These are phyloP conservation scores for Penicillium robsamsonii DNA, from an alignment of 495 filamentous ascomycete genomes.

Conservation along the genomic window DNA sequence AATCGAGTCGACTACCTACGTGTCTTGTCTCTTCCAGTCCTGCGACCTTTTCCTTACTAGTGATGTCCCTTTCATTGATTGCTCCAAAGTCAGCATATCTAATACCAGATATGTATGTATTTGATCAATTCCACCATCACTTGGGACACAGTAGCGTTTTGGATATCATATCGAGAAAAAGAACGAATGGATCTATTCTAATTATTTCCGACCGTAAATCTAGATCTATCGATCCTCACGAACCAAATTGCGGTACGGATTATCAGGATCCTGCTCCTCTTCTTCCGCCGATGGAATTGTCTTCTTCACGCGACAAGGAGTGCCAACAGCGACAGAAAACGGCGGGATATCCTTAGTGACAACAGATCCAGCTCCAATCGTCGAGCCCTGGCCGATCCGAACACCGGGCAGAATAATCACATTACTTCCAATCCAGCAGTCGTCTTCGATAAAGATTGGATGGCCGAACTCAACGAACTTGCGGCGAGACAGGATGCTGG, in stretches of 20 bases:
- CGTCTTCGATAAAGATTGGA: constrained; percentile 72
- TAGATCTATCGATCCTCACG: constrained; percentile 7
- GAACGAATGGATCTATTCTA: neutral
- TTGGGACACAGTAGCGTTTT: neutral
- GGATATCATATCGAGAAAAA: neutral
- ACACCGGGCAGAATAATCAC: constrained; percentile 71
- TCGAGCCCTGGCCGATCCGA: constrained; percentile 48
- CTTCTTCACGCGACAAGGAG: constrained; percentile 28
- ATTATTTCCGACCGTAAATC: neutral
- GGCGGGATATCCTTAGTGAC: constrained; percentile 49
- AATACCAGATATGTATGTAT: no score
- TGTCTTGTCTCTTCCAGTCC: no score
- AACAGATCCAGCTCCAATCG: constrained; percentile 45
- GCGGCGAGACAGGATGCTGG: constrained; percentile 63
- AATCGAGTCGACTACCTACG: no score
- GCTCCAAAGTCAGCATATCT: no score
- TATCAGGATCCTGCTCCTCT: constrained; percentile 21
- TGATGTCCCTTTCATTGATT: no score
- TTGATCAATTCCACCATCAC: neutral
- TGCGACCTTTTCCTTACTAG: no score
- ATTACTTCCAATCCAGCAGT: constrained; percentile 83
- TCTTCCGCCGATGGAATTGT: constrained; percentile 22
- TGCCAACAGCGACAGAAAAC: constrained; percentile 41
- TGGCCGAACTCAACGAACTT: constrained; percentile 70
- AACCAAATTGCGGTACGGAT: constrained; percentile 17